phyloP scores from a whole-genome alignment of 2,329 filamentous ascomycete genomes.

The Aspergillus clavatus region DNA sequence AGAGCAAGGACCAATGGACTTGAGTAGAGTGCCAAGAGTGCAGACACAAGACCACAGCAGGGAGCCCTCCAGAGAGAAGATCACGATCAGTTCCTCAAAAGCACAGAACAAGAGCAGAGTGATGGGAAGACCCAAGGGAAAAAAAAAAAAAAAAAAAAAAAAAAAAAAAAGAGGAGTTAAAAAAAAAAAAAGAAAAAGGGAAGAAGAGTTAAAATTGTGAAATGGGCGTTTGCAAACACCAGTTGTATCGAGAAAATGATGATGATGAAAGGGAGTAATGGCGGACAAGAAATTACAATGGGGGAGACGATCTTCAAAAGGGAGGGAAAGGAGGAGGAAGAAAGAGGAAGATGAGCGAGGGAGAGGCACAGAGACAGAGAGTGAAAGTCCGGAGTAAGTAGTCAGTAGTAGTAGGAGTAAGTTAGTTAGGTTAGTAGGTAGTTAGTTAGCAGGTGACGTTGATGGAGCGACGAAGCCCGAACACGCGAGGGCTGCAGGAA shows the following conservation, averaged over 20 bases:
- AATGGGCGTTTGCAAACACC: too few relatives aligned
- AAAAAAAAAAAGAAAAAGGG: conserved; percentile 2
- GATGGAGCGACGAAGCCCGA: conserved; percentile 30
- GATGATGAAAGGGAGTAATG: neutral
- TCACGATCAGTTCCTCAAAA: too few relatives aligned
- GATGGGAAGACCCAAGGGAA: too few relatives aligned
- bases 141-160: conserved; percentile 6
- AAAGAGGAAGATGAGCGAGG: conserved; percentile 13
- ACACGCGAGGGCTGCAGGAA: conserved; percentile 29
- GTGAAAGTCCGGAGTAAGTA: too few relatives aligned
- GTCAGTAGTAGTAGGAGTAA: too few relatives aligned
- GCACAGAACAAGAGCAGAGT: too few relatives aligned
- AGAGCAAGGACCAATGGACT: conserved; percentile 22
- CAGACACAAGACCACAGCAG: conserved; percentile 20
- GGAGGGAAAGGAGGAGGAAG: conserved; percentile 15
- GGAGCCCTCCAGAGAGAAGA: conserved; percentile 6
- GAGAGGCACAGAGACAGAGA: conserved; percentile 10
- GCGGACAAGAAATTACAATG: conserved; percentile 7
- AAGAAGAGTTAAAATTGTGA: neutral
- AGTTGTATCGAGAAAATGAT: too few relatives aligned
- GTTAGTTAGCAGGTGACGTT: conserved; percentile 32
- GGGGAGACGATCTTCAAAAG: conserved; percentile 6
- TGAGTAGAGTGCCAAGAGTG: conserved; percentile 28
- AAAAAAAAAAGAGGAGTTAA: conserved; percentile 4
- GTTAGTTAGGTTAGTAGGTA: conserved; percentile 13